Percentiles rank a stretch among this genome's conserved stretches.
These are phyloP conservation scores for Neurospora africana DNA, from an alignment of 495 filamentous ascomycete genomes.

Conservation along the genomic window DNA sequence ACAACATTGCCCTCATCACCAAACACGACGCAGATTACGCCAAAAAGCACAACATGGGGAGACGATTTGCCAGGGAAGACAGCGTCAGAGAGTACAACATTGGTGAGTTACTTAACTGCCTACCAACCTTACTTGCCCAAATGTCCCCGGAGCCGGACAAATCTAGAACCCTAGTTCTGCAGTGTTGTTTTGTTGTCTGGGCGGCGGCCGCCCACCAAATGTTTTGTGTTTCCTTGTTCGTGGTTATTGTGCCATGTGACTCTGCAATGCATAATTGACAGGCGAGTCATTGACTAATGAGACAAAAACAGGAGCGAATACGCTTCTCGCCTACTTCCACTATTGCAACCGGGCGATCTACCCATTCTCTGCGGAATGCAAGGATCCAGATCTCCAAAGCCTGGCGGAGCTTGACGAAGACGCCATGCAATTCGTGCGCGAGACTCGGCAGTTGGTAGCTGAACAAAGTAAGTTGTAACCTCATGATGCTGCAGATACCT, in stretches of 20 bases:
- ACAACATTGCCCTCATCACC: constrained; percentile 48
- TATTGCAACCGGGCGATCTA: constrained; percentile 47
- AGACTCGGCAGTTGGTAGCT: constrained; percentile 25
- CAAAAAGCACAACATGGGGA: constrained; percentile 40
- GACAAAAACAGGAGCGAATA: constrained; percentile 38
- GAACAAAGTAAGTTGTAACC: constrained; percentile 30
- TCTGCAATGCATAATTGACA: background rate
- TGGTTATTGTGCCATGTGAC: background rate
- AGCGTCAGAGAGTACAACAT: constrained; percentile 42
- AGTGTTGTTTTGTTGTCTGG: background rate
- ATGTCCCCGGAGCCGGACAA: background rate
- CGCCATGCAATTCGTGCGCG: constrained; percentile 28
- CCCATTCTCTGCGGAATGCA: constrained; percentile 39
- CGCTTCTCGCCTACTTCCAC: constrained; percentile 48
- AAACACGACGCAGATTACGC: constrained; percentile 47
- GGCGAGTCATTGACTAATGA: constrained; percentile 1
- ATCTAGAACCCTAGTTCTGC: background rate
- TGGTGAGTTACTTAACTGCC: constrained; percentile 25
- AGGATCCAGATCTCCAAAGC: constrained; percentile 34
- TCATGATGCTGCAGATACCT: background rate
- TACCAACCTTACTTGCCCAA: constrained; percentile 4
- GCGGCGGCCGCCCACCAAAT: background rate
- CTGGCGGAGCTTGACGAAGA: constrained; percentile 34
- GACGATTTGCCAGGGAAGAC: constrained; percentile 38
- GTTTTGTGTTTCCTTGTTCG: background rate